A percentile compares a stretch with the other conserved stretches of the same genome.
phyloP scores from a whole-genome alignment of 1,284 basidiomycete species.

The Sporisorium reilianum region DNA sequence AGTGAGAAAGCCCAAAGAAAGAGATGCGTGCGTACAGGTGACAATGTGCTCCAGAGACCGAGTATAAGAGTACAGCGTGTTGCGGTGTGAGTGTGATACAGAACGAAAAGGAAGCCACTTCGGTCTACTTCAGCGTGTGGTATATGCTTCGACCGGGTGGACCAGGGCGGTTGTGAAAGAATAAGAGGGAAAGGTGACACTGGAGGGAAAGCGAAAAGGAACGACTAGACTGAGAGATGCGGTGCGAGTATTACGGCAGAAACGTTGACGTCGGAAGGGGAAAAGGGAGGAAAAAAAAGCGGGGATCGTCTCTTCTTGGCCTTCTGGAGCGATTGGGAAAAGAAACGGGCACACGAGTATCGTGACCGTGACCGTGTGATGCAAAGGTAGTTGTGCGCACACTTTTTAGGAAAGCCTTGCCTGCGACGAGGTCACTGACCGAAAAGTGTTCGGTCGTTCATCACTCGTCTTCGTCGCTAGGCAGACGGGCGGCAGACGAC shows the following conservation, averaged over 20 bases:
- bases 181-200: neutral
- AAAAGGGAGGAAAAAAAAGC: conserved; percentile 11
- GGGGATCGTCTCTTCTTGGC: conserved; percentile 20
- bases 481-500: conserved; percentile 3
- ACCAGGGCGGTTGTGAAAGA: neutral
- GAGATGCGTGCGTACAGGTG: conserved; percentile 5
- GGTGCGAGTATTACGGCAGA: conserved; percentile 45
- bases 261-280: conserved; percentile 1
- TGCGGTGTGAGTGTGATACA: neutral
- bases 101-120: neutral
- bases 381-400: no score
- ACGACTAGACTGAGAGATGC: conserved; percentile 26
- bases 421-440: no score
- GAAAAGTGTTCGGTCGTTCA: no score
- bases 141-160: conserved; percentile 2
- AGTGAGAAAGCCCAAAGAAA: conserved; percentile 17
- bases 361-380: conserved; percentile 44
- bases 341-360: conserved; percentile 49
- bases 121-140: neutral
- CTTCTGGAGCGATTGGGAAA: conserved; percentile 7
- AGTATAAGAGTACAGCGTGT: conserved; percentile 53
- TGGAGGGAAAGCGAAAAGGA: neutral
- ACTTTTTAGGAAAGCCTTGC: no score
- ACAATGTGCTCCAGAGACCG: conserved; percentile 35
- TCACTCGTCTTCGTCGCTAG: conserved; percentile 49